A percentile compares a stretch with the other conserved stretches of the same genome.
Evolutionary conservation across 2,329 filamentous ascomycete species (phyloP).

Genomic region (Knufia petricola): DNA sequence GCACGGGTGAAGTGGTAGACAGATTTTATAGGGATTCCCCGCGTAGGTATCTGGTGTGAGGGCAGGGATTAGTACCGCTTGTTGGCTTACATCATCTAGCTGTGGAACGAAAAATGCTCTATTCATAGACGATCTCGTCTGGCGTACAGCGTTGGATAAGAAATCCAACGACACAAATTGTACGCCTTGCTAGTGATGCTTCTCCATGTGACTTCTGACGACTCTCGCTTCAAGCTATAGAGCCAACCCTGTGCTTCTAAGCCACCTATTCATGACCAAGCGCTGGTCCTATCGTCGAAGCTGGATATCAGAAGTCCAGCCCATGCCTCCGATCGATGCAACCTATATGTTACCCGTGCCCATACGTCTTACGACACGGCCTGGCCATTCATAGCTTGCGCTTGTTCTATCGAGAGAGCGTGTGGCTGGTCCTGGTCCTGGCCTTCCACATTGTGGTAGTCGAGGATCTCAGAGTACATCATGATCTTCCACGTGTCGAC

Average conservation of each 20-base stretch:
- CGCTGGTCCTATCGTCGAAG: not conserved
- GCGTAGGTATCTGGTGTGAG: too few species aligned
- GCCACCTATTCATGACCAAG: not conserved
- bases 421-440: conserved; percentile 21
- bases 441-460: conserved; percentile 86
- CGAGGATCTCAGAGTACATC: conserved; percentile 99
- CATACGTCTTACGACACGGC: conserved; percentile 1
- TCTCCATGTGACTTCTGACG: too few species aligned
- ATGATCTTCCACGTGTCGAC: conserved; percentile 99
- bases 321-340: not conserved
- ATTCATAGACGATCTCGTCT: not conserved
- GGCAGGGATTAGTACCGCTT: too few species aligned
- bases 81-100: not conserved
- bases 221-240: too few species aligned
- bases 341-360: not conserved
- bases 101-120: not conserved
- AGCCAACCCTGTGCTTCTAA: too few species aligned
- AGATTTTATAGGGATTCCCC: too few species aligned
- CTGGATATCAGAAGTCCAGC: conserved; percentile 11
- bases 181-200: too few species aligned
- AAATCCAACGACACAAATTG: too few species aligned
- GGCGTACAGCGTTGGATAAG: not conserved
- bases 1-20: too few species aligned
- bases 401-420: conserved; percentile 20
- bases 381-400: conserved; percentile 21